A percentile compares a stretch with the other conserved stretches of the same genome.
These are phyloP conservation scores for Casuarina cunninghamiana DNA, from an alignment of 306 rosid genomes.

Conservation along the genomic window DNA sequence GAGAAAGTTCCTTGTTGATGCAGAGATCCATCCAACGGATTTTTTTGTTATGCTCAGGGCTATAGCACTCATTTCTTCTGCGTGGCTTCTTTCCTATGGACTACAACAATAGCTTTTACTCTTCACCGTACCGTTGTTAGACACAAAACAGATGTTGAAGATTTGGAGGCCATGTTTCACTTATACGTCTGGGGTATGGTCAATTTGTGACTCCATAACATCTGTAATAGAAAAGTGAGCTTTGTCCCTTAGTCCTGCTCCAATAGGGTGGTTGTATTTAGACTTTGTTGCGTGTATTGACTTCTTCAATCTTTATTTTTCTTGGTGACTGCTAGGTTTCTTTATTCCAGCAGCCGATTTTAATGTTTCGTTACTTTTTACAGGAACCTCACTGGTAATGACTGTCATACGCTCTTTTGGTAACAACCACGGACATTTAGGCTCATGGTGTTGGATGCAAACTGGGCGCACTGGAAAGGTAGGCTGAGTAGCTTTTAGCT, in stretches of 20 bases:
- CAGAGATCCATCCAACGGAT: constrained; percentile 93
- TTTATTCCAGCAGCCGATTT: constrained; percentile 27
- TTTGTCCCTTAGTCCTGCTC: constrained; percentile 14
- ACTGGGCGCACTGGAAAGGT: constrained; percentile 89
- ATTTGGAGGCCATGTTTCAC: constrained; percentile 94
- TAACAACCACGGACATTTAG: constrained; percentile 80
- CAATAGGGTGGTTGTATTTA: constrained; percentile 20
- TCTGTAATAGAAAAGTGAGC: constrained; percentile 10
- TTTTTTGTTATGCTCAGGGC: constrained; percentile 87
- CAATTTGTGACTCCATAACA: constrained; percentile 11
- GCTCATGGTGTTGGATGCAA: constrained; percentile 82
- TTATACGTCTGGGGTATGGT: constrained; percentile 97
- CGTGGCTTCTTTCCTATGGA: constrained; percentile 98
- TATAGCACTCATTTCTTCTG: constrained; percentile 93
- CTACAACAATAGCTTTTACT: constrained; percentile 95
- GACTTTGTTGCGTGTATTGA: not conserved
- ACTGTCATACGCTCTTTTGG: constrained; percentile 90
- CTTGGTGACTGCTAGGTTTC: constrained; percentile 5
- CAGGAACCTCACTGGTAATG: constrained; percentile 88
- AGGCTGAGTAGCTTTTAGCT: constrained; percentile 24
- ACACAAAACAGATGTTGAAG: constrained; percentile 97
- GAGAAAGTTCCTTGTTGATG: constrained; percentile 31
- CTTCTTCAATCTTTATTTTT: not conserved
- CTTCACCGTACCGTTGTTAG: constrained; percentile 94
- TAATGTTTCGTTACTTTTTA: constrained; percentile 13